Percentiles rank a stretch among this genome's conserved stretches.
Conservation (phyloP, 83 land plant species). For the Picea abies region DNA sequence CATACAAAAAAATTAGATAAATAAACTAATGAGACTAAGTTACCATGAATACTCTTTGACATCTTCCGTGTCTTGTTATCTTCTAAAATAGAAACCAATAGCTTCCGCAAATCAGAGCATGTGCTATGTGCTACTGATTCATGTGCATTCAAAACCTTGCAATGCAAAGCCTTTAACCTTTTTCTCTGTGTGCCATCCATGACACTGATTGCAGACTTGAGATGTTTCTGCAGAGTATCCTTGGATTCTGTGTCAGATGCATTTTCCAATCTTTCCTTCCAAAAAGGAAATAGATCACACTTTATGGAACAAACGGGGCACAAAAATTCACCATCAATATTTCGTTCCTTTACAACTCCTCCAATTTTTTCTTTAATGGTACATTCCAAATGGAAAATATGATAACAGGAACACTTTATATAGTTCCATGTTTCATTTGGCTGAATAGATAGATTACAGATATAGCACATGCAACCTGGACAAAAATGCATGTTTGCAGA, state of each 20-base stretch:
- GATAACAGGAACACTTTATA: neutral
- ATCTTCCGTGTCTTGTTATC: neutral
- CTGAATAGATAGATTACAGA: constrained; percentile 5
- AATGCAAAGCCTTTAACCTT: constrained; percentile 4
- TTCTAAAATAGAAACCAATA: constrained; percentile 10
- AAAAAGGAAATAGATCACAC: constrained; percentile 7
- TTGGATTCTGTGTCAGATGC: neutral
- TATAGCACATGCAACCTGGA: constrained; percentile 14
- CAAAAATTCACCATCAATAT: constrained; percentile 2
- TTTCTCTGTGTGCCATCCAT: constrained; percentile 5
- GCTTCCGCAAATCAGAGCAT: neutral
- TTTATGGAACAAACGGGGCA: constrained; percentile 5
- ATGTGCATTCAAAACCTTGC: neutral
- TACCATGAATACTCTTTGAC: neutral
- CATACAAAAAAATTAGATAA: neutral
- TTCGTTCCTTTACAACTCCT: neutral
- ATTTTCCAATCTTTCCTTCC: constrained; percentile 4
- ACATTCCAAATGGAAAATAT: constrained; percentile 3
- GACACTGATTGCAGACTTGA: constrained; percentile 1
- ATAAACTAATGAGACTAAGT: neutral
- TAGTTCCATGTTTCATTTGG: constrained; percentile 9
- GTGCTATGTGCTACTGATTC: neutral
- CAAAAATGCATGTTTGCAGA: constrained; percentile 6
- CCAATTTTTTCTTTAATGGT: constrained; percentile 9
- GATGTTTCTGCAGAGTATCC: neutral